phyloP scores from a whole-genome alignment of 495 filamentous ascomycete genomes.

The Aspergillus bertholletiae region DNA sequence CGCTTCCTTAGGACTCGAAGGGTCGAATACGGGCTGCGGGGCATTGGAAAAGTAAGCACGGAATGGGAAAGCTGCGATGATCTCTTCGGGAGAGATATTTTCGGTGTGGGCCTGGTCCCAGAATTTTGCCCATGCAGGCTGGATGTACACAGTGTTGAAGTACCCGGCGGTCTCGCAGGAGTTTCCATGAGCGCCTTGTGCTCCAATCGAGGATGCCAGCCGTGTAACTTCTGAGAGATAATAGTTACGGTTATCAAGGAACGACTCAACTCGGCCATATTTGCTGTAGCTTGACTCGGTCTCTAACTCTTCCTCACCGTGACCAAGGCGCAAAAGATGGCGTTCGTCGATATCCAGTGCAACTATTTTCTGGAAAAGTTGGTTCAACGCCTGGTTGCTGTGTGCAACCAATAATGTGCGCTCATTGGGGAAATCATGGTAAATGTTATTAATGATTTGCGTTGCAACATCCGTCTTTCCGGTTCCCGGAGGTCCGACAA shows the following conservation, averaged over 20 bases:
- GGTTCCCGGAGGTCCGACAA: slow-evolving; percentile 93
- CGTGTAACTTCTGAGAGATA: slow-evolving; percentile 84
- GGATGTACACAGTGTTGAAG: slow-evolving; percentile 89
- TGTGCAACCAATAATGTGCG: slow-evolving; percentile 92
- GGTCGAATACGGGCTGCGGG: slow-evolving; percentile 78
- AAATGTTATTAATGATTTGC: slow-evolving; percentile 98
- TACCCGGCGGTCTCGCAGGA: slow-evolving; percentile 96
- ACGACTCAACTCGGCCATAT: slow-evolving; percentile 90
- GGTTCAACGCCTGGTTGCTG: slow-evolving; percentile 96
- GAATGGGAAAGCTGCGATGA: slow-evolving; percentile 82
- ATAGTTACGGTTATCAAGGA: slow-evolving; percentile 79
- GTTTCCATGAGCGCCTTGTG: slow-evolving; percentile 86
- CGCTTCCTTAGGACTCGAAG: slow-evolving; percentile 57
- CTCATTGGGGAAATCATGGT: slow-evolving; percentile 93
- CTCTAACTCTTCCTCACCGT: slow-evolving; percentile 90
- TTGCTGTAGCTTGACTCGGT: slow-evolving; percentile 90
- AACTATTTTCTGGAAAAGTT: slow-evolving; percentile 98
- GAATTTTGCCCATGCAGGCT: slow-evolving; percentile 85
- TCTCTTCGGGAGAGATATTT: slow-evolving; percentile 53
- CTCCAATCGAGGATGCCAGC: slow-evolving; percentile 76
- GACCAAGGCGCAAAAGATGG: slow-evolving; percentile 87
- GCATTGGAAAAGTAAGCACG: slow-evolving; percentile 84
- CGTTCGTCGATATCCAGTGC: slow-evolving; percentile 93
- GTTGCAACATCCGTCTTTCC: slow-evolving; percentile 98
- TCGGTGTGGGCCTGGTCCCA: slow-evolving; percentile 55